A percentile compares a stretch with the other conserved stretches of the same genome.
phyloP scores from a whole-genome alignment of 2,329 filamentous ascomycete genomes.

The Fusarium sterilihyphosum region DNA sequence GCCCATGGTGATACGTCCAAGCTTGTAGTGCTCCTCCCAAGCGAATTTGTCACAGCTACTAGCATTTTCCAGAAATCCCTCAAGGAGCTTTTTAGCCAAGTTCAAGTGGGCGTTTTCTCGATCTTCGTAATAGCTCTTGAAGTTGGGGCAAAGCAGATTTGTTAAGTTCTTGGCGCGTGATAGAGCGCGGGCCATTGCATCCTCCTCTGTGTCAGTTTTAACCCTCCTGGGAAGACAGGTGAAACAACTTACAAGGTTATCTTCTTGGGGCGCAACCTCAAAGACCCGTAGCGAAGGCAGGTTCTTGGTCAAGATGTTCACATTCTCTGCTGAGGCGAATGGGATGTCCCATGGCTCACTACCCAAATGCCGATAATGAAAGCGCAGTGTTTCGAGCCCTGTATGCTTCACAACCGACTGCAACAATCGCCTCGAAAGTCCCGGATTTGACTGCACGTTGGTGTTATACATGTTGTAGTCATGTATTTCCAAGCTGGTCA shows the following conservation, averaged over 20 bases:
- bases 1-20: not conserved
- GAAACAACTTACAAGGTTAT: not conserved
- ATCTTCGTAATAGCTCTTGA: not conserved
- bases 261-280: not conserved
- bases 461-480: not conserved
- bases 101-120: fast-evolving
- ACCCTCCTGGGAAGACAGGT: fast-evolving
- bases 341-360: not conserved
- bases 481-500: not conserved
- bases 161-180: not conserved
- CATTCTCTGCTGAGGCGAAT: fast-evolving
- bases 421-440: not conserved
- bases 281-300: not conserved
- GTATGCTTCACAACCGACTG: not conserved
- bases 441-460: fast-evolving
- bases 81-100: fast-evolving
- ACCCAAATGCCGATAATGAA: not conserved
- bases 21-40: not conserved
- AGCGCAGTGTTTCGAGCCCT: not conserved
- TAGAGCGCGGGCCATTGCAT: not conserved
- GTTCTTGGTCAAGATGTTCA: not conserved
- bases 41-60: not conserved
- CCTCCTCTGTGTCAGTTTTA: not conserved
- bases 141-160: not conserved
- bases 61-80: not conserved